Evolutionary conservation across 1,284 basidiomycete species (phyloP), one percentile per base, ranked within the genome.

Genomic region (Erythrobasidium hasegawianum): DNA sequence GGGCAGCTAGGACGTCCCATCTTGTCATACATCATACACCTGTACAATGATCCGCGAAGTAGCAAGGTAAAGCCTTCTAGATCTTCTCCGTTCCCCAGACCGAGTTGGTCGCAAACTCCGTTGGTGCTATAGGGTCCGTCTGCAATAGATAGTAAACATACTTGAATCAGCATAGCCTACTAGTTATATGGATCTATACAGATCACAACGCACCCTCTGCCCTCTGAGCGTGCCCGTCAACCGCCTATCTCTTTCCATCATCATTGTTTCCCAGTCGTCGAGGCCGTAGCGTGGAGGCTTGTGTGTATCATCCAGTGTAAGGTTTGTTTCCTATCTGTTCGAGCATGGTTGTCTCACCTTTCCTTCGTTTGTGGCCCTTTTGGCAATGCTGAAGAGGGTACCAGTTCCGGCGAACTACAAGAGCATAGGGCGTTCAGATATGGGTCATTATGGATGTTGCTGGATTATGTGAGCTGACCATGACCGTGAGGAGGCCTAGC

Each of bases 191-290:
- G 33, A 33, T 11, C 33, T n/a, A 11, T 33, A 5, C 33, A 11
- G 33, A 5, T 33, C 11, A 13, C 16, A 14, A 33, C 29, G 47
- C 76, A 93, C 92, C 77, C 82, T 82, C 78, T 96, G 92, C 58
- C 90, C 90, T 72, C 93, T 83, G 74, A 80, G 75, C 75, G 89
- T 88, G 18, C 93, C 93, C n/a, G 92, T 95, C 76, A 97, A 78
- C 72, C 89, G 81, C 75, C 83, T 81, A 80, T 97, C 93, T 67
- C 92, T 82, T 75, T 87, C 85, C 87, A 95, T 90, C 90, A 97
- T 90, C 88, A 90, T 90, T 62, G 88, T 83, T 71, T 97, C 92
- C 91, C 91, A 96, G 33, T 83, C 79, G 75, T 96, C 93, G 43
- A 93, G 76, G 66, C 84, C 83, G 76, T 94, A 91, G 64, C 93